phyloP scores from a whole-genome alignment of 805 yeast genomes.

The Ogataea salicorniae region DNA sequence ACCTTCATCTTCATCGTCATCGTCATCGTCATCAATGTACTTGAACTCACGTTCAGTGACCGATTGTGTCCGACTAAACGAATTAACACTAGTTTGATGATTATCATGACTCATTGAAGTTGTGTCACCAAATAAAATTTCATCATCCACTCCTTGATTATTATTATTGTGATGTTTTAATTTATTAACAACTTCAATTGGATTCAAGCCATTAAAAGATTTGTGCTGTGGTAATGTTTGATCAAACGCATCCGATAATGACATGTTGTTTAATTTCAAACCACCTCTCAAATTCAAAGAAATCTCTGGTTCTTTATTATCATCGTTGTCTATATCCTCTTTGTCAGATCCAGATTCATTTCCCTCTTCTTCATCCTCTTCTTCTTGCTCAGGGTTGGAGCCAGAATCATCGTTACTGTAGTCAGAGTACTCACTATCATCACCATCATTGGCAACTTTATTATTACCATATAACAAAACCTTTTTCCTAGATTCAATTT shows the following conservation, averaged over 20 bases:
- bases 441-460: constrained; percentile 24
- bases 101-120: constrained; percentile 13
- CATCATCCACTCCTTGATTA: constrained; percentile 4
- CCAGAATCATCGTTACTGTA: constrained; percentile 23
- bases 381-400: constrained; percentile 11
- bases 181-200: constrained; percentile 15
- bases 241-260: constrained; percentile 24
- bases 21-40: constrained; percentile 10
- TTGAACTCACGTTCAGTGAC: not conserved
- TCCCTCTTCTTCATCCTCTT: constrained; percentile 16
- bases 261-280: constrained; percentile 12
- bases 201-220: constrained; percentile 16
- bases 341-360: constrained; percentile 22
- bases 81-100: not conserved
- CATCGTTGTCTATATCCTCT: constrained; percentile 21
- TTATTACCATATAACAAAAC: constrained; percentile 10
- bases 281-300: constrained; percentile 5
- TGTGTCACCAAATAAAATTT: constrained; percentile 11
- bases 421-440: constrained; percentile 25
- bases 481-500: constrained; percentile 10
- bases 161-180: constrained; percentile 7
- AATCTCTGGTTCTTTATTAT: constrained; percentile 5
- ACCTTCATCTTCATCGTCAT: constrained; percentile 11
- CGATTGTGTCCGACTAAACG: not conserved
- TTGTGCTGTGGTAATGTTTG: constrained; percentile 18